Evolutionary conservation across 2,329 filamentous ascomycete genomes (phyloP).

Genomic region (Blumeria graminis): DNA sequence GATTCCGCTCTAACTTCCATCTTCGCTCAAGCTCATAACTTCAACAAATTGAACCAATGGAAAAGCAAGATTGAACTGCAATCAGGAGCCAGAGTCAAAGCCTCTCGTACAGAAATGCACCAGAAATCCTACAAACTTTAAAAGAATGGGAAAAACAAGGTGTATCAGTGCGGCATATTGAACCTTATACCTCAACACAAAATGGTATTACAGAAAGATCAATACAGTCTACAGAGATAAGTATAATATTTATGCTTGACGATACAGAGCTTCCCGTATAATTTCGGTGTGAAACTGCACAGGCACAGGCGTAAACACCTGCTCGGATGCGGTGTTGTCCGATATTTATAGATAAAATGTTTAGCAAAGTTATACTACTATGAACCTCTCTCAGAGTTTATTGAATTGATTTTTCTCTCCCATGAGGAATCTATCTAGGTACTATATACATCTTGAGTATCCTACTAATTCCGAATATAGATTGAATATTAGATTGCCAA

Average conservation of each 20-base stretch:
- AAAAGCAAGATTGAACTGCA: background rate
- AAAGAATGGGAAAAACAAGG: slow-evolving; percentile 1
- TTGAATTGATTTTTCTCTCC: too few relatives aligned
- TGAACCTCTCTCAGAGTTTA: too few relatives aligned
- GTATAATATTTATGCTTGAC: slow-evolving; percentile 1
- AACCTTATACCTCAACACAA: background rate
- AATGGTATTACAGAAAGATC: background rate
- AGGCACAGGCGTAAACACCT: background rate
- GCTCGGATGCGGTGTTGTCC: background rate
- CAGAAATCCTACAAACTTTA: background rate
- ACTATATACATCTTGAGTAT: too few relatives aligned
- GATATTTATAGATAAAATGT: background rate
- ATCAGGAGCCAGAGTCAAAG: background rate
- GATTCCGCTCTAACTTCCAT: too few relatives aligned
- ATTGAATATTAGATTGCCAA: too few relatives aligned
- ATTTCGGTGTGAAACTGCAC: background rate
- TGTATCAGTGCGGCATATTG: background rate
- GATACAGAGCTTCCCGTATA: background rate
- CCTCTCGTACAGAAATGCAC: background rate
- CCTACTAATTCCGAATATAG: too few relatives aligned
- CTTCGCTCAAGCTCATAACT: too few relatives aligned
- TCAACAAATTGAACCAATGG: background rate
- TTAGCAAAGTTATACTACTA: too few relatives aligned
- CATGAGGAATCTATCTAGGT: too few relatives aligned
- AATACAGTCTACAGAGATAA: background rate